Evolutionary conservation across 345 rosid genomes (phyloP), one percentile per base, ranked within the genome.

Genomic region (Brassica napus): DNA sequence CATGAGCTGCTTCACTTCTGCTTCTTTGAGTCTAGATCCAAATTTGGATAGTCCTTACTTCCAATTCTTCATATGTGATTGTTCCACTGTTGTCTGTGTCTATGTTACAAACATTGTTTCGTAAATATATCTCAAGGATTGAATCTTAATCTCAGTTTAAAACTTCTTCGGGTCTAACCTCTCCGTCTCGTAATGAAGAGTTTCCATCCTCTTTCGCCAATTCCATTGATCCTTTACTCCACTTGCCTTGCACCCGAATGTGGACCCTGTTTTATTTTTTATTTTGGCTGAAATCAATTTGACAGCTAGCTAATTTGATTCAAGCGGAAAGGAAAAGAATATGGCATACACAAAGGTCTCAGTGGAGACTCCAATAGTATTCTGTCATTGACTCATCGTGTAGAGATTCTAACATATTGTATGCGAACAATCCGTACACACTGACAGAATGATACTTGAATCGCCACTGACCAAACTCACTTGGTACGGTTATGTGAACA

Each of bases 51-150:
- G 81, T 65, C 98, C 93, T 34, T 82, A 73, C 83, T 89, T 89
- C 18, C 79, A 94, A 79, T 71, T 24, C 26, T 65, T 91, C 89
- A 74, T 87, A 92, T 32, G 97, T 94, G 81, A 94, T 92, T 21
- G 93, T 84, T 21, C 96, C 94, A 76, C 89, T 94, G 16, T 89
- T 87, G 86, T 94, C 91, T 1, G 98, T 92, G 76, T 94, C 98
- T 34, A 94, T 86, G 83, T 89, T 90, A 2, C 83, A 74, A 94
- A 94, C 94, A 87, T 89, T 21, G 82, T 42, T 42, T 42, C 49
- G 10, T 42, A 42, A 42, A 42, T 42, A 42, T 10, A 42, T 10
- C 49, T 42, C 4, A 42, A 42, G 49, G 14, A 9, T 1, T 39
- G 47, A 39, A 39, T 42, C 49, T 42, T 2, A 42, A 42, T 42